Evolutionary conservation across 495 filamentous ascomycete species (phyloP).

Genomic region (Hypoxylon fragiforme): DNA sequence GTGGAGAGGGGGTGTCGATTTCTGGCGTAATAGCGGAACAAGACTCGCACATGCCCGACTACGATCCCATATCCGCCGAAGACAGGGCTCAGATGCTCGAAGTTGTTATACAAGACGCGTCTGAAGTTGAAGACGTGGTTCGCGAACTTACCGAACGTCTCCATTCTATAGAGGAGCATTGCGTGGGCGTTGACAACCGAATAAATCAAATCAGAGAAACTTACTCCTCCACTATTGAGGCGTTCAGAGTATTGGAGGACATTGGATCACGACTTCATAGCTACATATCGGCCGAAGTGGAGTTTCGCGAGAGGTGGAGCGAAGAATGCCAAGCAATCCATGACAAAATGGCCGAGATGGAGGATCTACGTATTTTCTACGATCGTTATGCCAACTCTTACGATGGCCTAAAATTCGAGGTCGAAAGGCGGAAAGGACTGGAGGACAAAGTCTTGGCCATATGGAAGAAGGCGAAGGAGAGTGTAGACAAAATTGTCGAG

Average conservation of each 20-base stretch:
- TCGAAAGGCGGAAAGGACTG: conserved; percentile 68
- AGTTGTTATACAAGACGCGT: conserved; percentile 80
- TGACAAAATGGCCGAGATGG: conserved; percentile 70
- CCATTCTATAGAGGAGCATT: conserved; percentile 72
- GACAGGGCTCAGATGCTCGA: conserved; percentile 82
- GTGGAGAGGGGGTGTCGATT: conserved; percentile 63
- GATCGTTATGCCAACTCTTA: conserved; percentile 83
- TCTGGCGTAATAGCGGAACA: conserved; percentile 61
- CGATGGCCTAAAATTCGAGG: conserved; percentile 79
- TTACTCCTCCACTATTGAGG: conserved; percentile 52
- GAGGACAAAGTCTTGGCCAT: conserved; percentile 74
- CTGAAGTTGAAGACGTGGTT: conserved; percentile 87
- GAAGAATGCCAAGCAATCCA: conserved; percentile 71
- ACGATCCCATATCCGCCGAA: conserved; percentile 71
- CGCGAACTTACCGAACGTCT: conserved; percentile 77
- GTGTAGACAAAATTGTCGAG: conserved; percentile 74
- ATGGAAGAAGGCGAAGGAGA: conserved; percentile 71
- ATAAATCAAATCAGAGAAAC: conserved; percentile 56
- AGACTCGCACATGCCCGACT: conserved; percentile 57
- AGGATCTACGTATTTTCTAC: conserved; percentile 73
- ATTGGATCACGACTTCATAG: conserved; percentile 65
- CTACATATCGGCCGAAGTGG: conserved; percentile 69
- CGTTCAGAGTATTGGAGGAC: conserved; percentile 68
- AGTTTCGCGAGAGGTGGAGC: conserved; percentile 75
- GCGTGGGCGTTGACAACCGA: conserved; percentile 59